Evolutionary conservation across 2,329 filamentous ascomycete species (phyloP).

Genomic region (Alternaria sp.): DNA sequence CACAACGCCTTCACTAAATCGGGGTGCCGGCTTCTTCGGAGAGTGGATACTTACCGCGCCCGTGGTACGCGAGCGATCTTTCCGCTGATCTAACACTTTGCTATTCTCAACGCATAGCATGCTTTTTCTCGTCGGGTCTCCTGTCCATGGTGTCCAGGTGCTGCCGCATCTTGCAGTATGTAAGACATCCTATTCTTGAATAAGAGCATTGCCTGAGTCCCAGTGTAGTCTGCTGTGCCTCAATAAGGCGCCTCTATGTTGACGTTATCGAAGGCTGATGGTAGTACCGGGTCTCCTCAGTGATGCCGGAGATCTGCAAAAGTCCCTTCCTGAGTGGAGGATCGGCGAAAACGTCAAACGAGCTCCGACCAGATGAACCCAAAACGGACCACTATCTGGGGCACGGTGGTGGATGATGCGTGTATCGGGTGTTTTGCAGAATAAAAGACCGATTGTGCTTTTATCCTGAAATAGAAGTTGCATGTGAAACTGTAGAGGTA

Average conservation of each 20-base stretch:
- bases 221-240: slow-evolving; percentile 9
- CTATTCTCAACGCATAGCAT: slow-evolving; percentile 2
- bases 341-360: slow-evolving; percentile 23
- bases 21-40: slow-evolving; percentile 22
- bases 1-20: slow-evolving; percentile 20
- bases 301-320: slow-evolving; percentile 27
- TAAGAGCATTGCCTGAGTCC: slow-evolving; percentile 2
- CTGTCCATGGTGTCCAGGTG: slow-evolving; percentile 2
- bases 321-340: slow-evolving; percentile 19
- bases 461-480: slow-evolving; percentile 4
- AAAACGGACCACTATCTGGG: not conserved
- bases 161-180: not conserved
- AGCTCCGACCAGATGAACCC: slow-evolving; percentile 15
- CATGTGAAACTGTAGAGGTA: not conserved
- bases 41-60: slow-evolving; percentile 6
- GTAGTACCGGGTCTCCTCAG: slow-evolving; percentile 37
- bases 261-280: slow-evolving; percentile 21
- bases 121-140: slow-evolving; percentile 9
- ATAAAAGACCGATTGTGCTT: slow-evolving; percentile 5
- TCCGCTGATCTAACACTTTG: slow-evolving; percentile 7
- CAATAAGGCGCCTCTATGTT: slow-evolving; percentile 15
- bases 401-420: slow-evolving; percentile 18
- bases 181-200: not conserved
- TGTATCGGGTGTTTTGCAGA: slow-evolving; percentile 12
- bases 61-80: slow-evolving; percentile 11